Conservation (phyloP, 768 basidiomycete species). For the Naganishia vaughanmartiniae region DNA sequence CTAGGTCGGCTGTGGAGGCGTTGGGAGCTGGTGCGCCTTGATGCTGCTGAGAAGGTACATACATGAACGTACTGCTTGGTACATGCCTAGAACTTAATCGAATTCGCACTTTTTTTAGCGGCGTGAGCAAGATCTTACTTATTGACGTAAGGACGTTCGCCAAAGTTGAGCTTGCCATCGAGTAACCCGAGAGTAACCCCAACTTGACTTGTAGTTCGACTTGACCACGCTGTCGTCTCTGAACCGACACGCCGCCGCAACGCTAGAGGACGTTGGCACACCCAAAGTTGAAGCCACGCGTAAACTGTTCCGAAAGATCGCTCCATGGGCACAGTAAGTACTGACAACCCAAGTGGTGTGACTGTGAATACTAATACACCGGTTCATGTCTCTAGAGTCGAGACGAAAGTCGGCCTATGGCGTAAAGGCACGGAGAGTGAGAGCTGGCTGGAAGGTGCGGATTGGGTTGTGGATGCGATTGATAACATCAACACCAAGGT, state of each 20-base stretch:
- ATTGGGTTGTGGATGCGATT: constrained; percentile 98
- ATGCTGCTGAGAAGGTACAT: constrained; percentile 82
- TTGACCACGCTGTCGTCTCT: constrained; percentile 91
- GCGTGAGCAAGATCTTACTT: constrained; percentile 47
- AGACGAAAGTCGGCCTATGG: constrained; percentile 81
- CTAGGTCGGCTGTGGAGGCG: constrained; percentile 77
- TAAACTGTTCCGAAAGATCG: constrained; percentile 63
- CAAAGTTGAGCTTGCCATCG: neutral
- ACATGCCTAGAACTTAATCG: neutral
- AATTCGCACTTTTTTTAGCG: constrained; percentile 36
- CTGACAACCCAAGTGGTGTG: neutral
- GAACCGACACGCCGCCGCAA: constrained; percentile 89
- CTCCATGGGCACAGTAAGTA: constrained; percentile 69
- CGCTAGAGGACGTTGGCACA: constrained; percentile 83
- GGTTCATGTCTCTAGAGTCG: constrained; percentile 57
- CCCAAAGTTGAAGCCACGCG: constrained; percentile 84
- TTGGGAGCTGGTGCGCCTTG: constrained; percentile 91
- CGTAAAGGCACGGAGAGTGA: constrained; percentile 69
- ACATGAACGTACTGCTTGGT: neutral
- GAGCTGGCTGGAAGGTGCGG: constrained; percentile 70
- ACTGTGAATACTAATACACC: too few relatives aligned
- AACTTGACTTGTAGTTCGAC: constrained; percentile 71
- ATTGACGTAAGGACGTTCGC: constrained; percentile 45
- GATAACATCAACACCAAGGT: constrained; percentile 93
- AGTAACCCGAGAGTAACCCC: neutral